A percentile compares a stretch with the other conserved stretches of the same genome.
Evolutionary conservation across 2,329 filamentous ascomycete species (phyloP).

Genomic region (Fusarium nisikadoi): DNA sequence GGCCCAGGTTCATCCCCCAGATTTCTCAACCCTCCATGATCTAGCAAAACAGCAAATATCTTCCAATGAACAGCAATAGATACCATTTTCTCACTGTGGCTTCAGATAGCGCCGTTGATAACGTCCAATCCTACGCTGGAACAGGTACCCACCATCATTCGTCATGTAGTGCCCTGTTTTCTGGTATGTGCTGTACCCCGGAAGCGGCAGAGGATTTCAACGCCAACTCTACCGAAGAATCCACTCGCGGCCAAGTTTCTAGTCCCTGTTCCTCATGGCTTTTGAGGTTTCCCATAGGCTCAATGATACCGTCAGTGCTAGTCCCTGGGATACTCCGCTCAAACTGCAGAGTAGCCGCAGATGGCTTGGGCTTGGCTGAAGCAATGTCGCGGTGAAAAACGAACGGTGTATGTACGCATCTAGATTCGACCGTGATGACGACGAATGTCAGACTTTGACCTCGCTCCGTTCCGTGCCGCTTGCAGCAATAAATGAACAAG

Average conservation of each 20-base stretch:
- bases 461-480: background rate
- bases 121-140: slow-evolving; percentile 3
- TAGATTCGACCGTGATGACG: slow-evolving; percentile 22
- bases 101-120: background rate
- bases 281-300: slow-evolving; percentile 21
- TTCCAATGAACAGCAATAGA: slow-evolving; percentile 11
- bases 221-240: slow-evolving; percentile 25
- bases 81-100: slow-evolving; percentile 13
- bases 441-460: background rate
- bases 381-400: slow-evolving; percentile 3
- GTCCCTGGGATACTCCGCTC: slow-evolving; percentile 1
- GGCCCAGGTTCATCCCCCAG: slow-evolving; percentile 10
- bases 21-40: slow-evolving; percentile 24
- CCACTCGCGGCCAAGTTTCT: slow-evolving; percentile 25
- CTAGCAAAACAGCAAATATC: slow-evolving; percentile 1
- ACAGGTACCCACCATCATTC: slow-evolving; percentile 20
- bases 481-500: background rate
- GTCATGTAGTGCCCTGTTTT: slow-evolving; percentile 22
- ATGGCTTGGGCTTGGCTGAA: slow-evolving; percentile 17
- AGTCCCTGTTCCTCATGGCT: slow-evolving; percentile 15
- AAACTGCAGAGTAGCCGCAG: slow-evolving; percentile 14
- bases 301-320: slow-evolving; percentile 2
- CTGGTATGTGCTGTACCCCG: slow-evolving; percentile 8
- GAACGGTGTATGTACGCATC: slow-evolving; percentile 9
- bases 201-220: slow-evolving; percentile 35